These are phyloP conservation scores for Botrytis elliptica DNA, from an alignment of 2,329 filamentous ascomycete genomes.

Conservation along the genomic window DNA sequence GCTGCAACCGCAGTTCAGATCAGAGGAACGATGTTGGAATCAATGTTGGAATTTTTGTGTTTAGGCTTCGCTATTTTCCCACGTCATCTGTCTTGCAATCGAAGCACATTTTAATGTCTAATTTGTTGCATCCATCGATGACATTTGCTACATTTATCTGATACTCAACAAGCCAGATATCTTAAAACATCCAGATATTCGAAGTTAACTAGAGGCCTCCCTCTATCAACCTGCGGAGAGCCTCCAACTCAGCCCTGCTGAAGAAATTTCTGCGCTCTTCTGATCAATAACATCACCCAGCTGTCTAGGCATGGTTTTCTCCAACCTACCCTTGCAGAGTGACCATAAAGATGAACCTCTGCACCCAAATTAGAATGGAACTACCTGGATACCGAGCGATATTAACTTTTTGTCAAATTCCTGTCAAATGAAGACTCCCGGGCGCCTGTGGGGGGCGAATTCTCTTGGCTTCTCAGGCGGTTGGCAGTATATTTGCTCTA, in stretches of 20 bases:
- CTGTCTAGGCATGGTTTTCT: not conserved
- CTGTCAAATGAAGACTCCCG: not conserved
- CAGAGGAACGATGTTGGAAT: not conserved
- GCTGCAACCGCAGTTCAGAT: not conserved
- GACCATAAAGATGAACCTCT: not conserved
- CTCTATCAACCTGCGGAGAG: not conserved
- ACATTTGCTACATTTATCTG: not conserved
- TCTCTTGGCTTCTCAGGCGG: not conserved
- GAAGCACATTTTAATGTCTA: no score
- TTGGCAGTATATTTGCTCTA: not conserved
- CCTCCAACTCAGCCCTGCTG: not conserved
- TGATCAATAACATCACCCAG: not conserved
- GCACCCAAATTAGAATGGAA: not conserved
- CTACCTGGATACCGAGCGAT: not conserved
- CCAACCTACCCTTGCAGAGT: not conserved
- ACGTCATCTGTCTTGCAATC: not conserved
- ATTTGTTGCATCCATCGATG: not conserved
- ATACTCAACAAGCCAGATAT: not conserved
- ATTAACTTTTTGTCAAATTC: not conserved
- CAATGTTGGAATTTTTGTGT: not conserved
- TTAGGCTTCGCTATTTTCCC: not conserved
- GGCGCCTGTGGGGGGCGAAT: not conserved
- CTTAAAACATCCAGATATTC: not conserved
- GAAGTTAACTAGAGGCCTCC: not conserved
- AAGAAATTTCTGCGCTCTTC: not conserved